Evolutionary conservation across 768 basidiomycete species (phyloP), one percentile per base, ranked within the genome.

Genomic region (Lactarius hengduanensis): DNA sequence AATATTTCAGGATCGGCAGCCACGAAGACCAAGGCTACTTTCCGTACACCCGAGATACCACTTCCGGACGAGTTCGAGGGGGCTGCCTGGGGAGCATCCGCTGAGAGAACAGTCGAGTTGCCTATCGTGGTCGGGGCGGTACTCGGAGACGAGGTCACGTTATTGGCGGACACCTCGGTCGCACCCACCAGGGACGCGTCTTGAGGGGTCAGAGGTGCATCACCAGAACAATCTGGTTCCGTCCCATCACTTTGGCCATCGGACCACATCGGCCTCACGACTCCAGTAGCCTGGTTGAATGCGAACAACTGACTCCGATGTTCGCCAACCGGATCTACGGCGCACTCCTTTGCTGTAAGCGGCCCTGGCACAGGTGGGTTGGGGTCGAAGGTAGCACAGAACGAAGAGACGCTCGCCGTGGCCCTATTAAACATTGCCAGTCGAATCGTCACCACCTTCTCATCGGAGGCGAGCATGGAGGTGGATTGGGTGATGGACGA

Each of bases 321-420:
- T 62, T 71, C 61, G 63, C 72, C 55, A 11, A 67, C 57, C 2
- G 60, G 53, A n/a, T 60, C 34, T 1, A 38, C 61, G 41, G 67
- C 67, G 70, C 87, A 91, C 10, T 71, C 72, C 58, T 80, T 74
- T 73, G 84, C 79, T 6, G 79, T 81, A 72, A 91, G 77, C 4
- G 83, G 81, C n/a, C 80, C 78, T 2, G 83, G 78, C 2, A 74
- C 70, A 5, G 77, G 63, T 2, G 87, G 86, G 34, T 79, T 76
- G 3, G 85, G 79, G 68, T 89, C 79, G 72, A 83, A 90, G 5
- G 87, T 90, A 6, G 83, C 85, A 66, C 89, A 91, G 71, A 79
- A 85, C 28, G 76, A 73, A 63, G 77, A 74, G 70, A 78, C 76
- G 28, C 71, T 60, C 0, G 79, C 82, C 13, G 64, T 71, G 10